Base-by-base conservation (phyloP, 169 alveolate species). In the Toxoplasma gondii region DNA sequence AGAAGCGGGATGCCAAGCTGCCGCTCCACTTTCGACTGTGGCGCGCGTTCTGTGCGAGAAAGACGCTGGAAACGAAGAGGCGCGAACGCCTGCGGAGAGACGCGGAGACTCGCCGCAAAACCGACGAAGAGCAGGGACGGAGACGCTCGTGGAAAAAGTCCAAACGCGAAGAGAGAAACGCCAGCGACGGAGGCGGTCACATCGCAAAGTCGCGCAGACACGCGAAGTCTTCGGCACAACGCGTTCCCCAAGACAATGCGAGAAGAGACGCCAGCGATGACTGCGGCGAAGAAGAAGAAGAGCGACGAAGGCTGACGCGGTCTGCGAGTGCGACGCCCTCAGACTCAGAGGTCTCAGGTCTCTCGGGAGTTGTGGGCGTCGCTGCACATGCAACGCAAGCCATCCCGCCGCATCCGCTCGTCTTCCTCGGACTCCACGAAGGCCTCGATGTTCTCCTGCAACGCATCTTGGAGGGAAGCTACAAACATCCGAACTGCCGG, bases 401-500 rank as follows among this genome's bases (percentile, higher is more conserved):
- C 45, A 36, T 2, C 17, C 39, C 16, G 12, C 90, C 90, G 31
- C 90, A 82, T 44, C 90, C 90, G 17, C 67, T 82, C 38, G 41
- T 82, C 27, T 82, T 82, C 67, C 36, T 82, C 53, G 90, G 90
- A 2, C 24, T 82, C 67, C 90, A 82, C 67, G 90, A 38, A 12
- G 90, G 90, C 34, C 53, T 82, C 5, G 90, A 82, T 9, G 90
- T 82, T 16, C 67, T 82, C 34, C 90, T 82, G n/a, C 90, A 43
- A 19, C 83, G 94, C 27, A 10, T 92, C 31, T 81, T 92, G 16
- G 94, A 92, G 78, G 94, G 92, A 7, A 88, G 92, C 29, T 92
- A 92, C 91, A 92, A 92, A 67, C 94, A 92, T 41, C 94, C 94
- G 27, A 88, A 81, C 88, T 92, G 94, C 94, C 81, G 94, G 24